A percentile compares a stretch with the other conserved stretches of the same genome.
These are phyloP conservation scores for Pseudocercospora vitis DNA, from an alignment of 2,329 filamentous ascomycete genomes.

Conservation along the genomic window DNA sequence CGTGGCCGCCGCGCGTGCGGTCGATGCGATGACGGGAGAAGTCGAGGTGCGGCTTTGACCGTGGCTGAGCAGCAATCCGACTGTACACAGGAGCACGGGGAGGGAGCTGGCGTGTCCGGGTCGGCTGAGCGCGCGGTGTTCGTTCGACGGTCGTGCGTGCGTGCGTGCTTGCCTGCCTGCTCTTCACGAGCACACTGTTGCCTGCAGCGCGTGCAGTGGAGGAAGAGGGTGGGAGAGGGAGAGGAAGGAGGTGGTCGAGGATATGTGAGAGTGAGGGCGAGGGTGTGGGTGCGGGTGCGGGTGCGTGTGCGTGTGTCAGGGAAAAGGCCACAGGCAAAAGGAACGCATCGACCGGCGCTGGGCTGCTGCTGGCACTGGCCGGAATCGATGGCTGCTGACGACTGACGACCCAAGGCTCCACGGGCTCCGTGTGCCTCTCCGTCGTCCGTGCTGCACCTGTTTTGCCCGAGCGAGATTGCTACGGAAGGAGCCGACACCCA, in stretches of 20 bases:
- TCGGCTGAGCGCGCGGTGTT: not conserved
- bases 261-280: too few relatives aligned
- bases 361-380: not conserved
- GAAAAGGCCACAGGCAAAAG: not conserved
- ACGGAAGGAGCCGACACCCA: slow-evolving; percentile 1
- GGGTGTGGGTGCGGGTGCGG: not conserved
- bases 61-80: slow-evolving; percentile 17
- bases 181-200: slow-evolving; percentile 18
- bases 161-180: too few relatives aligned
- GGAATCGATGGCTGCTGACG: not conserved
- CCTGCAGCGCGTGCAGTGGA: slow-evolving; percentile 14
- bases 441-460: not conserved
- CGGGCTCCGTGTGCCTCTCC: not conserved
- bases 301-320: slow-evolving; percentile 2
- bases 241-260: slow-evolving; percentile 2
- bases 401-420: not conserved
- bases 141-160: not conserved
- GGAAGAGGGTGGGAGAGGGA: slow-evolving; percentile 3
- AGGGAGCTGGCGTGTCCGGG: not conserved
- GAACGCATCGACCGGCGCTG: not conserved
- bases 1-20: slow-evolving; percentile 13
- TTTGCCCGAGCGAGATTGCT: not conserved
- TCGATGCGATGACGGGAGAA: slow-evolving; percentile 7
- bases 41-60: slow-evolving; percentile 17
- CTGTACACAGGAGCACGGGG: not conserved